phyloP scores from a whole-genome alignment of 2,329 filamentous ascomycete genomes.

The Incumbomyces lentus region DNA sequence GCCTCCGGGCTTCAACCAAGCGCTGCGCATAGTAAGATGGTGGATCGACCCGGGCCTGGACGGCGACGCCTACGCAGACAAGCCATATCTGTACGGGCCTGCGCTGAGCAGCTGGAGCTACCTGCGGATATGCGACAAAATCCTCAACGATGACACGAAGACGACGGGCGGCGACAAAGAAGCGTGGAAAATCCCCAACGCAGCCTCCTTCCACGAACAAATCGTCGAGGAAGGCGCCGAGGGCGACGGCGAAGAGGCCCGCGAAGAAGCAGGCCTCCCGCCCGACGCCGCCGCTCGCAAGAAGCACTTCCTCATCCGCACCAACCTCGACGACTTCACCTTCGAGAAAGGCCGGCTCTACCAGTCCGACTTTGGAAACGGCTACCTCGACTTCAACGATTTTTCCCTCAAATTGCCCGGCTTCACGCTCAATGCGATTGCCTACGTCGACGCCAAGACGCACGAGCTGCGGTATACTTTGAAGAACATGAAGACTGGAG shows the following conservation, averaged over 20 bases:
- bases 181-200: constrained; percentile 18
- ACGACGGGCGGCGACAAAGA: constrained; percentile 12
- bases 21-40: constrained; percentile 78
- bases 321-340: constrained; percentile 45
- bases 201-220: constrained; percentile 37
- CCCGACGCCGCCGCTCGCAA: constrained; percentile 44
- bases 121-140: constrained; percentile 44
- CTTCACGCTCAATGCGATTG: constrained; percentile 27
- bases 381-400: constrained; percentile 74
- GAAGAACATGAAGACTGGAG: constrained; percentile 63
- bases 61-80: constrained; percentile 78
- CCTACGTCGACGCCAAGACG: constrained; percentile 52
- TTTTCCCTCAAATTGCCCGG: constrained; percentile 31
- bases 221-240: constrained; percentile 59
- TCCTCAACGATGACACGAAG: constrained; percentile 12
- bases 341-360: constrained; percentile 55
- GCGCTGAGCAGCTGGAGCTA: constrained; percentile 71
- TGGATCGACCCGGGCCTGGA: constrained; percentile 85
- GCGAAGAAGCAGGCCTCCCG: constrained; percentile 43
- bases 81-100: constrained; percentile 76
- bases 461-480: constrained; percentile 85
- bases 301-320: constrained; percentile 50
- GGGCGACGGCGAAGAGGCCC: constrained; percentile 40
- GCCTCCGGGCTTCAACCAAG: constrained; percentile 75
- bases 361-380: constrained; percentile 72